Base-by-base conservation (phyloP, 1,284 basidiomycete species). In the Marasmius tenuissimus region DNA sequence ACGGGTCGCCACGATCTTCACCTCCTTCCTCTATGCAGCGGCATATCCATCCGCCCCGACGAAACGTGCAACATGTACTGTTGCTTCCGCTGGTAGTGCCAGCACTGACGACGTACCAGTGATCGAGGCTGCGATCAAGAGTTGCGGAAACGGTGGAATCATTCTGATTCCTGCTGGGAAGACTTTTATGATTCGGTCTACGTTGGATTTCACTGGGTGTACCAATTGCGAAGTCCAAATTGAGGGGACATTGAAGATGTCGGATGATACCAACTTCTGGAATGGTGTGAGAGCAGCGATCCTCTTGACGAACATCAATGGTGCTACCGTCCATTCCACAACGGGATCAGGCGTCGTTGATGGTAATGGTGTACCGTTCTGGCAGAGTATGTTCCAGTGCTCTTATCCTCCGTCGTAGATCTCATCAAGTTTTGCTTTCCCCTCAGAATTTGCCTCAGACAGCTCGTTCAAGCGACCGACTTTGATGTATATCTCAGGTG, bases 201-300 rank as follows among this genome's bases (percentile, higher is more conserved):
- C 70, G 9, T 63, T 74, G 11, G 66, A 67, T 20, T 72, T 73
- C 39, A 64, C 71, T 60, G 70, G 72, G 14, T 74, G 72, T 63
- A 47, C 62, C 7, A 65, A 66, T 6, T 73, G 72, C 55, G 70
- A 72, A 47, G 63, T 72, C 20, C 73, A 73, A 52, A 62, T 73
- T 9, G 72, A 74, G 60, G 73, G 71, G 7, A 73, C 67, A 0
- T 62, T 73, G 22, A 72, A 72, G 61, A 62, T 74, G 48, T 72
- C 69, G 2, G 67, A 71, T 10, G 68, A 74, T 50, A 64, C 67
- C 10, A 62, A 60, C 11, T 70, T 68, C 55, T 74, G 72, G 73
- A 66, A 74, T 57, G 73, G 71, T 8, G 66, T 68, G 20, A 61
- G 65, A 16, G 62, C 70, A 37, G 62, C 64, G 9, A 65, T 72